Evolutionary conservation across 2,329 filamentous ascomycete species (phyloP).

Genomic region (Scedosporium boydii): DNA sequence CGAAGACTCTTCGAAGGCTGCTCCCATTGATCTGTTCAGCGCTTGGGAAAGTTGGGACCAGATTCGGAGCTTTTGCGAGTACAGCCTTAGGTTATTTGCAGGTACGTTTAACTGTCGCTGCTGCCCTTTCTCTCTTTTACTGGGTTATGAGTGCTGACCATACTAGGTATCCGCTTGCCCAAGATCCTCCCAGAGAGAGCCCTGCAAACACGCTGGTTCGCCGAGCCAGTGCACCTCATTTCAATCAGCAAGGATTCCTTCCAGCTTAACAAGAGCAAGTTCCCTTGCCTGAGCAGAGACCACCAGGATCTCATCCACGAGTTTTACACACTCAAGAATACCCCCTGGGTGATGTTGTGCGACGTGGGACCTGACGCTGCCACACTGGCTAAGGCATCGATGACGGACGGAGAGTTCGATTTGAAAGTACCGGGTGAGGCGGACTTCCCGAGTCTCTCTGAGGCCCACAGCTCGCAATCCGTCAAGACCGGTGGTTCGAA

Average conservation of each 20-base stretch:
- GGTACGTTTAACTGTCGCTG: conserved; percentile 49
- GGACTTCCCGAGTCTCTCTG: conserved; percentile 61
- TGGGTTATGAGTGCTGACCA: not conserved
- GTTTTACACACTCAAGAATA: conserved; percentile 55
- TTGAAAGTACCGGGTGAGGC: conserved; percentile 25
- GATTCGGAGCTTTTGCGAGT: conserved; percentile 77
- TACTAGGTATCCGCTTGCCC: conserved; percentile 32
- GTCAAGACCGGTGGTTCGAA: conserved; percentile 16
- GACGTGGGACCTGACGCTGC: conserved; percentile 45
- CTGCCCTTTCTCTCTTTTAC: not conserved
- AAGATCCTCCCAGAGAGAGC: conserved; percentile 48
- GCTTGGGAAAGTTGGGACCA: conserved; percentile 93
- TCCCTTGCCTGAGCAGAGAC: conserved; percentile 49
- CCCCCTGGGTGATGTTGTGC: conserved; percentile 54
- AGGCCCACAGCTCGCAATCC: conserved; percentile 39
- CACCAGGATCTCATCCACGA: conserved; percentile 53
- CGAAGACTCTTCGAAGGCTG: conserved; percentile 14
- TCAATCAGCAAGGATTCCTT: conserved; percentile 45
- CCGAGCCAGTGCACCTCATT: conserved; percentile 56
- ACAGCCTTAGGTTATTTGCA: conserved; percentile 69
- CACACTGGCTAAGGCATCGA: conserved; percentile 12
- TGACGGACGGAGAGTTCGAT: not conserved
- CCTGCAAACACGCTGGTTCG: conserved; percentile 59
- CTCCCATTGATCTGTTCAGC: conserved; percentile 60
- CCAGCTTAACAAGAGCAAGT: conserved; percentile 49